Percentiles rank a stretch among this genome's conserved stretches.
phyloP scores from a whole-genome alignment of 2,329 filamentous ascomycete species.

The Westerdykella ornata region DNA sequence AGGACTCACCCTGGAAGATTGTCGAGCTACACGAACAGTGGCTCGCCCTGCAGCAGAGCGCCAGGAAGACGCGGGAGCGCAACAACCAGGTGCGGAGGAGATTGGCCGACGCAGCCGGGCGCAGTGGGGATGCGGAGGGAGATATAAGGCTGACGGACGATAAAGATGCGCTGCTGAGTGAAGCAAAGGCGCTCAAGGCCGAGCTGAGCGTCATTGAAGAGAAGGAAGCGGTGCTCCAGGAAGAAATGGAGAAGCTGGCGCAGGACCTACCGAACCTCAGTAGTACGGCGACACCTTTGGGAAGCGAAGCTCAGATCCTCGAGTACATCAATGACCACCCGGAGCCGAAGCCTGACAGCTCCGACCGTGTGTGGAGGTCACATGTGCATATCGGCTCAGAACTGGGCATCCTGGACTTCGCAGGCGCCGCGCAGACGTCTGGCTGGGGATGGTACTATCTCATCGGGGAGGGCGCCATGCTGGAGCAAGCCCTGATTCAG shows the following conservation, averaged over 20 bases:
- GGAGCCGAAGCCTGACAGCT: conserved; percentile 26
- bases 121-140: conserved; percentile 20
- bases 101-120: conserved; percentile 39
- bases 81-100: conserved; percentile 58
- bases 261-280: conserved; percentile 82
- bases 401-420: conserved; percentile 87
- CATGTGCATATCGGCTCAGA: conserved; percentile 82
- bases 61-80: conserved; percentile 56
- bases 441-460: conserved; percentile 99
- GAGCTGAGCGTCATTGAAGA: conserved; percentile 55
- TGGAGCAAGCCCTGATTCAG: conserved; percentile 90
- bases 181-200: conserved; percentile 60
- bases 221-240: conserved; percentile 53
- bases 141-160: conserved; percentile 30
- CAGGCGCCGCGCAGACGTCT: conserved; percentile 68
- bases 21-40: conserved; percentile 44
- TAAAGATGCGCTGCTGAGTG: conserved; percentile 52
- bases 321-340: conserved; percentile 73
- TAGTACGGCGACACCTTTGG: conserved; percentile 65
- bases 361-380: conserved; percentile 55
- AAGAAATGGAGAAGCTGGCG: conserved; percentile 68
- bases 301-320: conserved; percentile 58
- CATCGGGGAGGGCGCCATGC: conserved; percentile 78
- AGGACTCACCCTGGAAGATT: conserved; percentile 49
- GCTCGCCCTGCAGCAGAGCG: conserved; percentile 50